A percentile compares a stretch with the other conserved stretches of the same genome.
phyloP scores from a whole-genome alignment of 164 flowering plant species.

The Echeveria elegans region DNA sequence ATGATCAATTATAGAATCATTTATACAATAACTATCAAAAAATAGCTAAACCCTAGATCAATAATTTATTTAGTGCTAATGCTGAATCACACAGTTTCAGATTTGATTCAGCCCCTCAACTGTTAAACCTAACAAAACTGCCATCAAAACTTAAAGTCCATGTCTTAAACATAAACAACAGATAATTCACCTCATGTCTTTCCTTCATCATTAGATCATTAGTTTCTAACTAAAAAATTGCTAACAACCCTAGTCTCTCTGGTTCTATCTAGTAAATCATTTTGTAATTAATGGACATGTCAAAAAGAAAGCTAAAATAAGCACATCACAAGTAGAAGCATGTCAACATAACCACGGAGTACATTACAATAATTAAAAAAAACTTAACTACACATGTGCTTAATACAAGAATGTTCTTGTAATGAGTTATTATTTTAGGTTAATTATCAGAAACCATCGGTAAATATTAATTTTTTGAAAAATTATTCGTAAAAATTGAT shows the following conservation, averaged over 20 bases:
- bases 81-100: no score
- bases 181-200: neutral
- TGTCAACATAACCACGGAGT: neutral
- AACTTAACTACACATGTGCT: no score
- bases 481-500: no score
- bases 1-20: no score
- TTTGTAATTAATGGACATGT: neutral
- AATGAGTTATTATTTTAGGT: no score
- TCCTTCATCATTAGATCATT: neutral
- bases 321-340: neutral
- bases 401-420: neutral
- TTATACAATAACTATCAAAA: no score
- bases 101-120: neutral
- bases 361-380: no score
- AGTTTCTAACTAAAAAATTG: neutral
- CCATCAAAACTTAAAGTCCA: neutral
- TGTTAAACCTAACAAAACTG: neutral
- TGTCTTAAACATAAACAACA: neutral
- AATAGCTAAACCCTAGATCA: no score
- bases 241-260: neutral
- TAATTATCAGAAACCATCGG: no score
- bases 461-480: no score
- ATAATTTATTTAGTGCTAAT: no score
- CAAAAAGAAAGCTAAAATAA: neutral
- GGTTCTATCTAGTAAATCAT: neutral